Evolutionary conservation across 1,139 yeast species (phyloP).

Genomic region (Spathaspora sp.): DNA sequence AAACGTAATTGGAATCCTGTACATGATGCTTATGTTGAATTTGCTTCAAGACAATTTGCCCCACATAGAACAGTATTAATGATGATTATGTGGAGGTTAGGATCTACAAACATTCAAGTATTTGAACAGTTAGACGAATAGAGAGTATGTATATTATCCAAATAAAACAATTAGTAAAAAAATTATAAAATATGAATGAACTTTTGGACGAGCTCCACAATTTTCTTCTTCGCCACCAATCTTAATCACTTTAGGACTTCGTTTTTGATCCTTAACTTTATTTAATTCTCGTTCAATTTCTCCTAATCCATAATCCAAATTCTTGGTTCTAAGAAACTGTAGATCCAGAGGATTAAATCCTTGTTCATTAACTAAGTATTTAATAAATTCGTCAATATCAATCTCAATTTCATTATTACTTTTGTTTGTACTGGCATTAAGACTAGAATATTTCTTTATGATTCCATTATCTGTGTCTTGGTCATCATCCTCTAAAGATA

Average conservation of each 20-base stretch:
- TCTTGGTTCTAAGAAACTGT: slow-evolving; percentile 21
- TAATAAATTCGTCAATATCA: slow-evolving; percentile 30
- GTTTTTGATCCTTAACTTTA: slow-evolving; percentile 22
- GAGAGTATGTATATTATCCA: not conserved
- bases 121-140: slow-evolving; percentile 20
- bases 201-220: not conserved
- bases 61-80: slow-evolving; percentile 74
- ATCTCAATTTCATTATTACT: slow-evolving; percentile 16
- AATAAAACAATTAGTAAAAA: slow-evolving; percentile 6
- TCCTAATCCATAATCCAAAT: slow-evolving; percentile 36
- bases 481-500: slow-evolving; percentile 15
- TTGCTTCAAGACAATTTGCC: slow-evolving; percentile 54
- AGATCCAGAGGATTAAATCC: slow-evolving; percentile 31
- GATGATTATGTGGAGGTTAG: slow-evolving; percentile 72
- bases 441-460: slow-evolving; percentile 1
- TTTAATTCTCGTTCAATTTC: slow-evolving; percentile 40
- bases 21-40: slow-evolving; percentile 57
- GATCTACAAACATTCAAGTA: slow-evolving; percentile 58
- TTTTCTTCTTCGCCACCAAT: slow-evolving; percentile 35
- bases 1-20: slow-evolving; percentile 58
- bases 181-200: slow-evolving; percentile 8
- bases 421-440: not conserved
- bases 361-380: slow-evolving; percentile 27
- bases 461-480: slow-evolving; percentile 2
- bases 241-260: slow-evolving; percentile 21